These are phyloP conservation scores for Primulina huaijiensis DNA, from an alignment of 257 asterid species.

Conservation along the genomic window DNA sequence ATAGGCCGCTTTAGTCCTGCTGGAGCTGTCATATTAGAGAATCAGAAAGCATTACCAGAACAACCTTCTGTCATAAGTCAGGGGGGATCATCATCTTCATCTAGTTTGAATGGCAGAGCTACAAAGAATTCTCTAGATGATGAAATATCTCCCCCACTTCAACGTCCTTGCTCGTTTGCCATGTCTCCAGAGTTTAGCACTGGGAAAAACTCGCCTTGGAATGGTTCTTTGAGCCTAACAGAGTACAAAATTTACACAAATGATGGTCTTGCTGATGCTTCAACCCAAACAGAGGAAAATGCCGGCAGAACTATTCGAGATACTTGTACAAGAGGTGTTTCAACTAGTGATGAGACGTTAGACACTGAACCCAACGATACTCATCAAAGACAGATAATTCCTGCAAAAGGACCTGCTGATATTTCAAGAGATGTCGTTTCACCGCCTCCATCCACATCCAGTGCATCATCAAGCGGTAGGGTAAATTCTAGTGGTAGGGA, in stretches of 20 bases:
- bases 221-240: constrained; percentile 65
- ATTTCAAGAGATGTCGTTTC: constrained; percentile 50
- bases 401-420: constrained; percentile 45
- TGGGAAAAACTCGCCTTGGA: constrained; percentile 66
- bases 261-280: constrained; percentile 80
- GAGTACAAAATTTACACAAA: constrained; percentile 78
- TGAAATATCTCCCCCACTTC: constrained; percentile 63
- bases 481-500: constrained; percentile 35
- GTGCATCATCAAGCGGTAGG: constrained; percentile 59
- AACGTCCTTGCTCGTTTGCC: constrained; percentile 49
- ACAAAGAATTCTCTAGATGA: constrained; percentile 72
- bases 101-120: constrained; percentile 66
- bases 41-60: constrained; percentile 71
- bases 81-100: constrained; percentile 79
- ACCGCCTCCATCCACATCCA: constrained; percentile 70
- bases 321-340: constrained; percentile 69
- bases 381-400: constrained; percentile 32
- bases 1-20: constrained; percentile 71
- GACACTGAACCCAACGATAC: constrained; percentile 36
- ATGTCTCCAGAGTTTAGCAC: constrained; percentile 63
- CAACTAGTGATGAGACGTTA: constrained; percentile 59
- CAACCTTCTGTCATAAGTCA: constrained; percentile 81
- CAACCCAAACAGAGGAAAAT: constrained; percentile 90
- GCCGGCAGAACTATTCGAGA: constrained; percentile 23
- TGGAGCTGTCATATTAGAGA: constrained; percentile 48